A percentile compares a stretch with the other conserved stretches of the same genome.
These are phyloP conservation scores for Aspergillus oerlinghausenensis DNA, from an alignment of 2,329 filamentous ascomycete species.

Conservation along the genomic window DNA sequence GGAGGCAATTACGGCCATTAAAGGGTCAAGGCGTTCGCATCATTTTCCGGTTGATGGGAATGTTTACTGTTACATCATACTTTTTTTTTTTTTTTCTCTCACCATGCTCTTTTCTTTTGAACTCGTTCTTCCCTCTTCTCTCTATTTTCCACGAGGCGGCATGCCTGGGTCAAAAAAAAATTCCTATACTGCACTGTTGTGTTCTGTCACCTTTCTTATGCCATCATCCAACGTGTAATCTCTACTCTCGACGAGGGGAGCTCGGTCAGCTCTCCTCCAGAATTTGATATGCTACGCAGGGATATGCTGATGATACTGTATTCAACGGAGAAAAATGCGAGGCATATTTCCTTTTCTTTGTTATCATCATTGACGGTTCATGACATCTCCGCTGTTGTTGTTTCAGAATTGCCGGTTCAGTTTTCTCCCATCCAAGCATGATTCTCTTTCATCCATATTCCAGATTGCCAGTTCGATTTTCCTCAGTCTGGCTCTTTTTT, in stretches of 20 bases:
- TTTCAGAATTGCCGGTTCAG: constrained; percentile 11
- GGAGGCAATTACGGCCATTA: constrained; percentile 46
- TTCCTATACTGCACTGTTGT: constrained; percentile 17
- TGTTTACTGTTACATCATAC: constrained; percentile 3
- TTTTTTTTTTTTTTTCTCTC: constrained; percentile 3
- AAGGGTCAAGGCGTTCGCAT: constrained; percentile 24
- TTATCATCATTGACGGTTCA: constrained; percentile 16
- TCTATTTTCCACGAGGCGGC: constrained; percentile 10
- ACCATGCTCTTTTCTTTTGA: not conserved
- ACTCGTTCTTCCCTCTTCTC: constrained; percentile 4
- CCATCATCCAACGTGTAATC: constrained; percentile 37
- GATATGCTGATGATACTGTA: constrained; percentile 32
- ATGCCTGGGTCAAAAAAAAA: constrained; percentile 4
- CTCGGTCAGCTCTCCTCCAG: constrained; percentile 31
- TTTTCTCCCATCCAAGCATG: constrained; percentile 19
- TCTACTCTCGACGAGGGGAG: constrained; percentile 35
- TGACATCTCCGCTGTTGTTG: constrained; percentile 15
- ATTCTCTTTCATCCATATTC: constrained; percentile 19
- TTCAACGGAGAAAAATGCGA: constrained; percentile 32
- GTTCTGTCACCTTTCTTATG: constrained; percentile 10
- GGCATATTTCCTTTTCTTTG: constrained; percentile 15
- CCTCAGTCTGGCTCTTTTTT: constrained; percentile 16
- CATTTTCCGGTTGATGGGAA: constrained; percentile 23
- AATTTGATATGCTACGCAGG: constrained; percentile 20
- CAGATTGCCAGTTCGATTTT: constrained; percentile 12